phyloP scores from a whole-genome alignment of 2,329 filamentous ascomycete species.

The Cadophora sp. region DNA sequence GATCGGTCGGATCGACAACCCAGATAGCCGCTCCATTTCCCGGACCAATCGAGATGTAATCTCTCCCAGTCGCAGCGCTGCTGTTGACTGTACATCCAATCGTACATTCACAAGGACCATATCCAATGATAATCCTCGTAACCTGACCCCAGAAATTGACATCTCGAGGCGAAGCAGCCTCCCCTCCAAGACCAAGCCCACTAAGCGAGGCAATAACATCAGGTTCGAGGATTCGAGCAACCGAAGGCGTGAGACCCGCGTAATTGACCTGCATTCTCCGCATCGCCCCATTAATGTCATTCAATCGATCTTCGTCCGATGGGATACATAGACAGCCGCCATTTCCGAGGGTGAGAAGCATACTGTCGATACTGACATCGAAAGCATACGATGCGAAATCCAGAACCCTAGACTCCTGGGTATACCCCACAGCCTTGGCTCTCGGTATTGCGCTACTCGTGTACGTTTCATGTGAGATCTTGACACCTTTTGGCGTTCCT shows the following conservation, averaged over 20 bases:
- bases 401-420: constrained; percentile 30
- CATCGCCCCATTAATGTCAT: constrained; percentile 46
- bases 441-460: constrained; percentile 22
- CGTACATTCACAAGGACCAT: constrained; percentile 25
- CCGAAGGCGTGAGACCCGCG: constrained; percentile 42
- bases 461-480: constrained; percentile 37
- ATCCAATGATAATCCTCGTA: constrained; percentile 18
- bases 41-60: constrained; percentile 32
- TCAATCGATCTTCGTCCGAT: constrained; percentile 48
- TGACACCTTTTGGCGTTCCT: constrained; percentile 39
- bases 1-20: constrained; percentile 46
- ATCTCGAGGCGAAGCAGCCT: constrained; percentile 31
- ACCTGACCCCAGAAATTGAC: constrained; percentile 11
- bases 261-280: constrained; percentile 36
- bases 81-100: constrained; percentile 25
- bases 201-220: constrained; percentile 37
- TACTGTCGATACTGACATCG: constrained; percentile 48
- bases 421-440: constrained; percentile 15
- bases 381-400: constrained; percentile 48
- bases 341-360: constrained; percentile 42
- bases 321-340: constrained; percentile 52
- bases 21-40: constrained; percentile 42
- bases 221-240: constrained; percentile 39
- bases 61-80: constrained; percentile 14
- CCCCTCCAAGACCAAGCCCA: constrained; percentile 40